These are phyloP conservation scores for Raffaelea arxii DNA, from an alignment of 2,329 filamentous ascomycete genomes.

Conservation along the genomic window DNA sequence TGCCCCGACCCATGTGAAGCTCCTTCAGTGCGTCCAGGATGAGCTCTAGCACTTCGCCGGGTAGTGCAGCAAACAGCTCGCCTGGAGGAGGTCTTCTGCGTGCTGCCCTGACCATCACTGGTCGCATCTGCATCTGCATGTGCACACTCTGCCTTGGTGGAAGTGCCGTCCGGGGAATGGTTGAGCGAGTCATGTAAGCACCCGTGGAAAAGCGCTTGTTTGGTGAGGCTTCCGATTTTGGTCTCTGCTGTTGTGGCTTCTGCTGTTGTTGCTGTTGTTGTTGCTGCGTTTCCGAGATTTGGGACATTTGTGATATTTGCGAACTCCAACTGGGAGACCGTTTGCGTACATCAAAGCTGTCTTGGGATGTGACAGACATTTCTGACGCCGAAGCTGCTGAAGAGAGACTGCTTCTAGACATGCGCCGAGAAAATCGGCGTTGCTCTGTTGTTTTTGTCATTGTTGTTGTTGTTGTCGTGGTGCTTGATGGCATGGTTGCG, in stretches of 20 bases:
- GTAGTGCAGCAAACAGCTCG: conserved; percentile 45
- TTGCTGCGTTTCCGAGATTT: neutral
- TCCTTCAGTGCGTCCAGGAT: conserved; percentile 45
- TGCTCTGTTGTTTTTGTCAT: neutral
- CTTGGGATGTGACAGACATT: conserved; percentile 10
- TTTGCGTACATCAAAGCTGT: conserved; percentile 21
- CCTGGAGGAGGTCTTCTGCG: conserved; percentile 26
- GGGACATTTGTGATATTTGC: conserved; percentile 17
- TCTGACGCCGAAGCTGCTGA: conserved; percentile 18
- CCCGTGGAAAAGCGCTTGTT: too few species aligned
- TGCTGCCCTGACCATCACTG: conserved; percentile 24
- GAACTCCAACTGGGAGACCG: conserved; percentile 18
- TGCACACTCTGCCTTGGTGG: neutral
- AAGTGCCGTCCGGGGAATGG: neutral
- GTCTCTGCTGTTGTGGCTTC: conserved; percentile 7
- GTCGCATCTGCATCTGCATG: conserved; percentile 14
- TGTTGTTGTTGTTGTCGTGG: neutral
- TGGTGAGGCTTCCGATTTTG: too few species aligned
- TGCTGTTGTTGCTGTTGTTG: conserved; percentile 13
- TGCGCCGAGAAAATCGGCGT: conserved; percentile 12
- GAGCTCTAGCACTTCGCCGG: conserved; percentile 47
- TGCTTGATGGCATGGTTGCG: neutral
- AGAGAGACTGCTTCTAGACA: conserved; percentile 15
- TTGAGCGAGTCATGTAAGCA: conserved; percentile 14
- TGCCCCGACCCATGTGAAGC: conserved; percentile 36